Evolutionary conservation across 345 rosid genomes (phyloP), one percentile per base, ranked within the genome.

Genomic region (Aquilaria sinensis): DNA sequence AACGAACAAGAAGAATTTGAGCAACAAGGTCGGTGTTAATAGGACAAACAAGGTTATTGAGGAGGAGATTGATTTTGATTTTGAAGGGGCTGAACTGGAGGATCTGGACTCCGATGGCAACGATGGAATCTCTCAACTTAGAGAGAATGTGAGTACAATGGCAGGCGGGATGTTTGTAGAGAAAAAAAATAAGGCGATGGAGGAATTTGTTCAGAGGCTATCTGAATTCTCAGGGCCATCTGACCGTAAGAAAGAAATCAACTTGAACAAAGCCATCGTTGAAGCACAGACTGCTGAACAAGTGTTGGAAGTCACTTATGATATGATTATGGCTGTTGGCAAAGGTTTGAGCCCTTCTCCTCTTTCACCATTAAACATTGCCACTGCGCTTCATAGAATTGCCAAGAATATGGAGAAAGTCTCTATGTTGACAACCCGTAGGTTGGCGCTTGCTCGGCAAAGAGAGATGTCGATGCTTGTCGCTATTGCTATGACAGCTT

Each of bases 361-460:
- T 0, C 74, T 90, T n/a, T 81, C 96, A 31, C 96, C 97, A 31
- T 23, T 93, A 67, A 88, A 93, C 70, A 75, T 90, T 66, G 92
- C 97, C 59, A 90, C 96, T 58, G 86, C 92, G 3, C 85, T 93
- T 54, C 96, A 90, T 70, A 77, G 97, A 54, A 88, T 93, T 64
- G 95, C 96, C 50, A 90, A 86, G 87, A 90, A 85, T 76, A 90
- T 93, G 97, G 98, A 93, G 82, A 85, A 88, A 75, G 87, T 83
- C 54, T 88, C 92, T 1, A 90, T 90, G 97, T 62, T 66, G 71
- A 83, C 62, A 65, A 72, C 83, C 56, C 93, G 70, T 48, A 77
- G 96, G 75, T 66, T 93, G 67, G 85, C 92, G 52, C 81, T 88
- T 53, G 76, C 98, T 49, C 82, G 96, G 56, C 88, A 80, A 57